Base-by-base conservation (phyloP, 257 asterid species). In the Solanum etuberosum region DNA sequence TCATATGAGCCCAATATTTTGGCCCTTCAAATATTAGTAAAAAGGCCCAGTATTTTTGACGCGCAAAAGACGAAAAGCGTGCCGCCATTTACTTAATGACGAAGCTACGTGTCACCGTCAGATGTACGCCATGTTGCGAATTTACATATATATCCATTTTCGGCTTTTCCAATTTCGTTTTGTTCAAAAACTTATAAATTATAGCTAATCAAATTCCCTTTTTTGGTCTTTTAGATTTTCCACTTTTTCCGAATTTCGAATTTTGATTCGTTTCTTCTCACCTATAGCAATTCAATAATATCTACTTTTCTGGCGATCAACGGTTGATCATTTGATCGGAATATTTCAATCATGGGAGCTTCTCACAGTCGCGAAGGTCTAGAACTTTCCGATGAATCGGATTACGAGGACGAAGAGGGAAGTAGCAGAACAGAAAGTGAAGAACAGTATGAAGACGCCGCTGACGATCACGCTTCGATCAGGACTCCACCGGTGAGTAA, bases 321-420 rank as follows among this genome's bases (percentile, higher is more conserved):
- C 46, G 7, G 27, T 12, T 34, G 46, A 72, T 85, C 16, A n/a
- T 37, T 35, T 84, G 63, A 43, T 38, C 43, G 29, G 81, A 67
- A 67, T 11, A 51, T 32, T 9, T 46, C 81, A 54, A 80, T 59
- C 37, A 97, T 97, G 99, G 99, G 99, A 68, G 98, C 87, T 87
- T 95, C 99, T 14, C 98, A 97, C 15, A 97, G 99, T 87, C 98
- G 99, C 61, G 99, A 97, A 90, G 99, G 98, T 3, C 93, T 95
- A 9, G 98, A 97, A 4, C 98, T 97, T 46, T 95, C 98, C 87
- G 99, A 95, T 86, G 94, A 90, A 42, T 90, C 98, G 51, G 99
- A 94, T 7, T 93, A 94, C 72, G 95, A 95, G 5, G 94, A 91
- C 34, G 93, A 91, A n/a, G 92, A 90, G 38, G 92, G 88, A 16